These are phyloP conservation scores for Kodamaea arcana DNA, from an alignment of 1,139 yeast species.

Conservation along the genomic window DNA sequence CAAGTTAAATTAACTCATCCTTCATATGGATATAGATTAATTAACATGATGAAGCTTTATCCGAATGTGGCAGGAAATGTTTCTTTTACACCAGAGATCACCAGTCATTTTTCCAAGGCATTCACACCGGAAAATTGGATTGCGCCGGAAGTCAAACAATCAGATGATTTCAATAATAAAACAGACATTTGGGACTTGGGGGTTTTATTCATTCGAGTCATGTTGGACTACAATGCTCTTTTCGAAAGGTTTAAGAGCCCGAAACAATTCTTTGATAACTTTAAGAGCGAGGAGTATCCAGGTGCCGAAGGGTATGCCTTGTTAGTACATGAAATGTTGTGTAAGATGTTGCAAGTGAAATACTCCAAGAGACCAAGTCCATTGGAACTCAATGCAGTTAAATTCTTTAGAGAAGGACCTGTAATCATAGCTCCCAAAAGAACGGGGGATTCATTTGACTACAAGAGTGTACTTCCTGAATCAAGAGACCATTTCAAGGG, in stretches of 20 bases:
- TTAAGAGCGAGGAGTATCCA: constrained; percentile 26
- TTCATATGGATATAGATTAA: constrained; percentile 63
- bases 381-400: constrained; percentile 76
- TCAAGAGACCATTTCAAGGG: too few relatives aligned
- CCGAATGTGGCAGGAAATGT: constrained; percentile 30
- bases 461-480: background rate
- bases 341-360: constrained; percentile 59
- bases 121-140: constrained; percentile 49
- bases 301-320: constrained; percentile 33
- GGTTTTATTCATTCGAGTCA: constrained; percentile 66
- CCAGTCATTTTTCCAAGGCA: constrained; percentile 4
- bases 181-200: constrained; percentile 95
- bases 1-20: constrained; percentile 64
- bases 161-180: constrained; percentile 56
- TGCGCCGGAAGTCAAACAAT: constrained; percentile 67
- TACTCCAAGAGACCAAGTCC: constrained; percentile 77
- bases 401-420: constrained; percentile 71
- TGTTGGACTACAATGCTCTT: constrained; percentile 51
- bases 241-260: constrained; percentile 57
- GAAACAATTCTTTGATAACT: constrained; percentile 50
- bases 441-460: constrained; percentile 3
- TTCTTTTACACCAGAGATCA: background rate
- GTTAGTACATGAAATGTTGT: constrained; percentile 59
- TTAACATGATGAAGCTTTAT: constrained; percentile 53
- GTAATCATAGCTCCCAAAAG: constrained; percentile 14